phyloP scores from a whole-genome alignment of 768 basidiomycete species.

The Glaciozyma antarctica region DNA sequence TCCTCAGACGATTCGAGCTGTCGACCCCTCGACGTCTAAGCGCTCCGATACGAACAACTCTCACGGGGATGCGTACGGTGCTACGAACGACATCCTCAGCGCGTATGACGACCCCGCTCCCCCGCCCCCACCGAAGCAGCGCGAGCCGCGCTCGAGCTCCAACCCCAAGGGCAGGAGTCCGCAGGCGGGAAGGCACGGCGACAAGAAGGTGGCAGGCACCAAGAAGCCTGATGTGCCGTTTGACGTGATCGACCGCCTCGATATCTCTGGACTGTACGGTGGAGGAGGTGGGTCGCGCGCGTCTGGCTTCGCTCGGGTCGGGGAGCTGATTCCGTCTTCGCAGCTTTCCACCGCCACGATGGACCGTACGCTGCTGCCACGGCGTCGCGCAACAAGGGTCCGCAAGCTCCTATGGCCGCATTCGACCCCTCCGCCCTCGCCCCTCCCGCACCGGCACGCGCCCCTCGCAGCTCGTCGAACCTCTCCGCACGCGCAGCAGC shows the following conservation, averaged over 20 bases:
- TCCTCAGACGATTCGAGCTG: not conserved
- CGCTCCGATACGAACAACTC: not conserved
- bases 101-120: not conserved
- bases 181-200: conserved; percentile 2
- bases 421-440: conserved; percentile 30
- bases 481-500: conserved; percentile 15
- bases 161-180: not conserved
- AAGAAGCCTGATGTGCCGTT: conserved; percentile 13
- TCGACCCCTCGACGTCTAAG: not conserved
- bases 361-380: conserved; percentile 31
- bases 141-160: conserved; percentile 1
- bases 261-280: conserved; percentile 31
- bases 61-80: not conserved
- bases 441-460: not conserved
- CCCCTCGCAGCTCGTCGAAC: not conserved
- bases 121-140: not conserved
- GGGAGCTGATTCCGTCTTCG: not conserved
- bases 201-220: not conserved
- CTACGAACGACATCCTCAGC: not conserved
- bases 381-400: conserved; percentile 14
- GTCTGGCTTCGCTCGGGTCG: too few relatives aligned
- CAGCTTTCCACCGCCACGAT: conserved; percentile 30
- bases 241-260: conserved; percentile 31
- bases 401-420: conserved; percentile 25
- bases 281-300: conserved; percentile 24